phyloP scores from a whole-genome alignment of 306 rosid genomes.

The Prunus persica region DNA sequence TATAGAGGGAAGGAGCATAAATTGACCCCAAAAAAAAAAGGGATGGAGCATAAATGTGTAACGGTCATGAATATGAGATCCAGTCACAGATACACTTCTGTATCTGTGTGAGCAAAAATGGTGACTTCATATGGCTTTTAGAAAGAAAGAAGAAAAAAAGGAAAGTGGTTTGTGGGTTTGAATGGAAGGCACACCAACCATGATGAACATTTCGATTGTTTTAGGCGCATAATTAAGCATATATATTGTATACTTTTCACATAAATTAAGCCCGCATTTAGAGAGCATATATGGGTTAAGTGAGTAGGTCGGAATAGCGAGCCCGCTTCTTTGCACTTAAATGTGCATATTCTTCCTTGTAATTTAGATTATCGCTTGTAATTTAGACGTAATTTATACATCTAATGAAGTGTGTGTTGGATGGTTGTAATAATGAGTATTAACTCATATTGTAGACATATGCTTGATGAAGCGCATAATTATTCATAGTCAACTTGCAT shows the following conservation, averaged over 20 bases:
- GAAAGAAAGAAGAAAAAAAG: neutral
- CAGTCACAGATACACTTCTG: neutral
- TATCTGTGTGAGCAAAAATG: neutral
- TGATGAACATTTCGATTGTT: no score
- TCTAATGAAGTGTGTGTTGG: no score
- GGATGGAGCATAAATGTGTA: neutral
- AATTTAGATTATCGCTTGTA: no score
- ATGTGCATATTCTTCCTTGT: accelerated
- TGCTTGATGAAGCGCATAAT: no score
- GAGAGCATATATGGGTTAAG: no score
- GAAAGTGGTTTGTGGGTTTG: neutral
- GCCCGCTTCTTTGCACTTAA: no score
- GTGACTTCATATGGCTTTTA: neutral
- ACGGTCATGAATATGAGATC: slow-evolving; percentile 11
- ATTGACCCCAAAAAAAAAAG: neutral
- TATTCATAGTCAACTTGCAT: no score
- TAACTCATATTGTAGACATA: neutral
- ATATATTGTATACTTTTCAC: no score
- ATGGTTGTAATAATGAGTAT: neutral
- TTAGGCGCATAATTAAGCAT: no score
- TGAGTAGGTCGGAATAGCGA: accelerated
- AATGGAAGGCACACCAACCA: no score
- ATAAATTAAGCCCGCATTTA: no score
- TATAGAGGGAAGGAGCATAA: neutral
- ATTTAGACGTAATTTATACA: no score